Evolutionary conservation across 148 eudicot genomes (phyloP), one percentile per base, ranked within the genome.

Genomic region (Silene conica): DNA sequence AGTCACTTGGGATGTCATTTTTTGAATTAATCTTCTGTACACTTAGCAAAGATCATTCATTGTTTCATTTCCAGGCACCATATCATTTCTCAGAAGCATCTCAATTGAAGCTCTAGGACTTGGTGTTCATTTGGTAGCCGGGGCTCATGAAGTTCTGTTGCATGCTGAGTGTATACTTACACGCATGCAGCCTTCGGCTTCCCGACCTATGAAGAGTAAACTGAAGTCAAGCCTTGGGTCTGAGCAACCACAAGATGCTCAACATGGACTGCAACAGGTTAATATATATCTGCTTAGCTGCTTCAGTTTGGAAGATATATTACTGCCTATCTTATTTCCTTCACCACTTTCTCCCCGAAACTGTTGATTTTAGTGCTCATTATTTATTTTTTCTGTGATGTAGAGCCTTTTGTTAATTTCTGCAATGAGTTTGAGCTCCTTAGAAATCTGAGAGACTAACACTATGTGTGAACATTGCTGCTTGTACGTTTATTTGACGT

Each of bases 71-170:
- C 28, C 75, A 95, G 98, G 97, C 83, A 87, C 93, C 41, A 74
- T 87, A 63, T 96, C 98, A 60, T 90, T 95, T 75, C 92, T 95
- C 45, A 88, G 88, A 84, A 95, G 97, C 83, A 85, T 95, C 71
- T 92, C 98, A 61, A 83, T 95, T 38, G 98, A 91, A 90, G 98
- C 97, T 69, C 85, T 92, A 80, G 96, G 90, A 38, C 88, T 95
- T 50, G 98, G 98, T 73, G 97, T 92, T 28, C 90, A 95, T 85
- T 83, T 95, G 85, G 90, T 96, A 63, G 98, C 89, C 6, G 97
- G 96, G 73, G 89, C 96, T 74, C 97, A 92, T 83, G 88, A 92
- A 23, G 85, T 92, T 75, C 88, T 92, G 73, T 87, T 83, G 46
- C 96, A 89, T 82, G 96, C 93, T 70, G 98, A 94, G 80, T 82